Evolutionary conservation across 208 protist genomes (phyloP), one percentile per base, ranked within the genome.

Genomic region (Leishmania aethiopica): DNA sequence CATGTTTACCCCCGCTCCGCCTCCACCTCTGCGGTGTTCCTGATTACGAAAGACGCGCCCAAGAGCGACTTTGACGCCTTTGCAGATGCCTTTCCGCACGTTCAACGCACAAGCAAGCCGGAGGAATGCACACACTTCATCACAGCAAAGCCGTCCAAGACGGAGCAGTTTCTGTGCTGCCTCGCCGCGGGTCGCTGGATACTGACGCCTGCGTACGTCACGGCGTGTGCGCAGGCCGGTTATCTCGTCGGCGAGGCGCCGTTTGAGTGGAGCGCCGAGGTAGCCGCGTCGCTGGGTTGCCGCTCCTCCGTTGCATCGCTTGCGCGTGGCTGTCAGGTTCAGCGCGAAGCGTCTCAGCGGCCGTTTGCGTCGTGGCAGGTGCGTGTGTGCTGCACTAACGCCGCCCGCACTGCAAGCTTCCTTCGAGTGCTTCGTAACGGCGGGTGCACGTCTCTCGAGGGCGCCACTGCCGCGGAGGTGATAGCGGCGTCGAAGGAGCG

Each of bases 91-190:
- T 83, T 85, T 64, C 81, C 85, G 19, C 71, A 55, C 22, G 49
- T 80, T n/a, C 77, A 72, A 32, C 74, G 69, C 37, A 86, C 86
- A 1, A 85, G 25, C 25, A 88, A 82, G 19, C 77, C 89, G 19
- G 88, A 93, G 51, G 90, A 90, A 35, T 95, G 93, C 86, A 96
- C 91, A 57, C 93, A 96, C 74, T 93, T 93, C 25, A 77, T 96
- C 35, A 93, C 90, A 8, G 83, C 66, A n/a, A 92, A 87, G 77
- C 88, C 88, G 62, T 87, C 86, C 45, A 89, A 89, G 70, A 92
- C 93, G 47, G 90, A 94, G 77, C 78, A 81, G 62, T 92, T 96
- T 59, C 81, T 96, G 7, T 90, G 84, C 84, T 86, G 84, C 73
- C 69, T 95, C 47, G 90, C 93, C 0, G 88, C 84, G 1, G 92